These are phyloP conservation scores for Aspergillus pseudotamarii DNA, from an alignment of 2,329 filamentous ascomycete species.

Conservation along the genomic window DNA sequence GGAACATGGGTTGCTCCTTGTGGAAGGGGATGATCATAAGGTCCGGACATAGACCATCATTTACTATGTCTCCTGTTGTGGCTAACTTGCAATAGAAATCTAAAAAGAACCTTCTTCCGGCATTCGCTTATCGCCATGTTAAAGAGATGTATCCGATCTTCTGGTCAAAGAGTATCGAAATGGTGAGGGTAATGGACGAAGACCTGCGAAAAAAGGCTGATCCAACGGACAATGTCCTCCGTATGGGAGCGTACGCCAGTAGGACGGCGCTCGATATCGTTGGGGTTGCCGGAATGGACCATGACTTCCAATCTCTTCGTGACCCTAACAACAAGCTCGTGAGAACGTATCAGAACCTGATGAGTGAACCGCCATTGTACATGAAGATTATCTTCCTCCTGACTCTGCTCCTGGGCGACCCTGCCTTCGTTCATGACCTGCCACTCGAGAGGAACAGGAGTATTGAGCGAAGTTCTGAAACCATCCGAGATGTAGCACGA, in stretches of 20 bases:
- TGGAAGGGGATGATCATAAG: slow-evolving; percentile 91
- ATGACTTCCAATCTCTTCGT: slow-evolving; percentile 68
- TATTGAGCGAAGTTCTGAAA: slow-evolving; percentile 56
- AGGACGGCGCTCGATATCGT: slow-evolving; percentile 76
- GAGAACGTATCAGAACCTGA: slow-evolving; percentile 32
- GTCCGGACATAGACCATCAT: slow-evolving; percentile 29
- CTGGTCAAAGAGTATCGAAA: slow-evolving; percentile 74
- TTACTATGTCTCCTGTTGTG: neutral
- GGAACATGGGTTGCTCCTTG: slow-evolving; percentile 60
- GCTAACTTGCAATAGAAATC: slow-evolving; percentile 48
- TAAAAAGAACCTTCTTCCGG: slow-evolving; percentile 76
- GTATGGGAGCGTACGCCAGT: slow-evolving; percentile 66
- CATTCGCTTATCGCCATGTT: slow-evolving; percentile 83
- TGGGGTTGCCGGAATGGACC: slow-evolving; percentile 70
- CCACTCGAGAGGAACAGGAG: slow-evolving; percentile 73
- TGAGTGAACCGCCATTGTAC: slow-evolving; percentile 18
- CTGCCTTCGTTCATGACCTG: slow-evolving; percentile 62
- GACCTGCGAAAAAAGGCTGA: slow-evolving; percentile 42
- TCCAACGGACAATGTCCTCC: slow-evolving; percentile 50
- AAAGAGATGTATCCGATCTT: slow-evolving; percentile 84
- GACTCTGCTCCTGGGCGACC: slow-evolving; percentile 61
- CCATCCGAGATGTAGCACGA: slow-evolving; percentile 67
- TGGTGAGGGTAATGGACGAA: slow-evolving; percentile 62
- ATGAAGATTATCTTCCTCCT: slow-evolving; percentile 59
- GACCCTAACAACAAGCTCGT: slow-evolving; percentile 64